phyloP scores from a whole-genome alignment of 23 red algal genomes.

The Gracilaria gracilis region DNA sequence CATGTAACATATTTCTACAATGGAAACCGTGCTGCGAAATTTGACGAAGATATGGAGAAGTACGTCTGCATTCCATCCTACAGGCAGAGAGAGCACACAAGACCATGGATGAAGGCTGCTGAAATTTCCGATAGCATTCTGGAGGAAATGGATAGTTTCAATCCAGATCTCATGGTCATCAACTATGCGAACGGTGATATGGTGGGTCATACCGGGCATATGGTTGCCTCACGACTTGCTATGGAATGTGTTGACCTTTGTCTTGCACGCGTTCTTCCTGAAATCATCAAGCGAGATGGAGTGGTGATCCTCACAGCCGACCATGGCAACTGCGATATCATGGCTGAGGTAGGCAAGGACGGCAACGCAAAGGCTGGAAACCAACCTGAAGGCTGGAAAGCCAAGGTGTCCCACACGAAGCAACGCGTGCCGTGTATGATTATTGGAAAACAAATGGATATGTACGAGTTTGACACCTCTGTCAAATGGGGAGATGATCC shows the following conservation, averaged over 20 bases:
- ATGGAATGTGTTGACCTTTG: slow-evolving; percentile 88
- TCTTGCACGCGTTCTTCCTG: slow-evolving; percentile 74
- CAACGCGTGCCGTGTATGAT: slow-evolving; percentile 80
- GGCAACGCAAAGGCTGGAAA: slow-evolving; percentile 72
- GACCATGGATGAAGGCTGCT: slow-evolving; percentile 79
- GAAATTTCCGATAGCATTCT: slow-evolving; percentile 87
- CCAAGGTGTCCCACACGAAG: slow-evolving; percentile 84
- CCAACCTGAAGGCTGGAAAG: slow-evolving; percentile 88
- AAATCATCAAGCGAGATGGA: slow-evolving; percentile 68
- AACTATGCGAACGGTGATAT: slow-evolving; percentile 94
- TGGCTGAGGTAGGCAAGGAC: slow-evolving; percentile 86
- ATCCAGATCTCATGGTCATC: slow-evolving; percentile 82
- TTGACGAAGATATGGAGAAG: slow-evolving; percentile 82
- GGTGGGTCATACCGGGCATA: slow-evolving; percentile 90
- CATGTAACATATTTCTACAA: slow-evolving; percentile 99
- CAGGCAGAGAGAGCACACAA: slow-evolving; percentile 72
- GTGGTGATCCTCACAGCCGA: slow-evolving; percentile 83
- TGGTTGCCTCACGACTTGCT: slow-evolving; percentile 81
- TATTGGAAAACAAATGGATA: slow-evolving; percentile 76
- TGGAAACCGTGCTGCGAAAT: slow-evolving; percentile 86
- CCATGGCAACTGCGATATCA: slow-evolving; percentile 92
- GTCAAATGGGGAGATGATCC: slow-evolving; percentile 68
- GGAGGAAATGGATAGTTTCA: slow-evolving; percentile 80
- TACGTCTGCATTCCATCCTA: slow-evolving; percentile 83
- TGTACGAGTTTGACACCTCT: slow-evolving; percentile 69